Conservation (phyloP, 2,329 filamentous ascomycete species). For the Colletotrichum coccodes region DNA sequence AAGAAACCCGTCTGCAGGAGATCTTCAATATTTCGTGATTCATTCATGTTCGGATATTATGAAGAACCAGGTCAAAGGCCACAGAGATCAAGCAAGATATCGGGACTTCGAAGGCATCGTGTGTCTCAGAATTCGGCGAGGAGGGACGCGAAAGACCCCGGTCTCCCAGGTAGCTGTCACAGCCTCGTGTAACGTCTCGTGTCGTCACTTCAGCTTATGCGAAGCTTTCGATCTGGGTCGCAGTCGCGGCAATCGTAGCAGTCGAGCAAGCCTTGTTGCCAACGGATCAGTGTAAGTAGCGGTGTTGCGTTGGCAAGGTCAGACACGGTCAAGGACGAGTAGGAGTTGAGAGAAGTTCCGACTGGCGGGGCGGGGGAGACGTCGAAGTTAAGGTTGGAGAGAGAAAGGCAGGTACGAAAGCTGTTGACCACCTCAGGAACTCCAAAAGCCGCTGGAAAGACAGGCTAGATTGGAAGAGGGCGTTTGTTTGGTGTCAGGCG, state of each 20-base stretch:
- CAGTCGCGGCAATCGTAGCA: slow-evolving; percentile 3
- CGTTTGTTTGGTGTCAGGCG: slow-evolving; percentile 23
- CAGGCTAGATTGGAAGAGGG: slow-evolving; percentile 4
- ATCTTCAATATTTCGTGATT: slow-evolving; percentile 55
- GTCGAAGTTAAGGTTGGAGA: background rate
- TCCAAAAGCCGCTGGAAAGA: background rate
- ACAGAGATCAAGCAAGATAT: slow-evolving; percentile 13
- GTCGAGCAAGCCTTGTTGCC: background rate
- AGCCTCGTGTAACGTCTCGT: slow-evolving; percentile 16
- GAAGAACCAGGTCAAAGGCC: background rate
- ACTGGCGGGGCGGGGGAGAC: slow-evolving; percentile 1
- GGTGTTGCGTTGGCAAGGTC: slow-evolving; percentile 1
- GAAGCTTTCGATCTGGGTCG: background rate
- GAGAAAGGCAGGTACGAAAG: background rate
- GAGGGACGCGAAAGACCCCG: slow-evolving; percentile 1
- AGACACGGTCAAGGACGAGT: slow-evolving; percentile 11
- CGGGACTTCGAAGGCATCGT: slow-evolving; percentile 26
- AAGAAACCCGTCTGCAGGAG: slow-evolving; percentile 62
- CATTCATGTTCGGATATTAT: slow-evolving; percentile 49
- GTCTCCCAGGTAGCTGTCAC: slow-evolving; percentile 10
- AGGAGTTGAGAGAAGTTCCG: background rate
- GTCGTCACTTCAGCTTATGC: background rate
- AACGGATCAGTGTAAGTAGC: background rate
- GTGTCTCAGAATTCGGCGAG: slow-evolving; percentile 10
- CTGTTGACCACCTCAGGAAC: background rate